A percentile compares a stretch with the other conserved stretches of the same genome.
Conservation (phyloP, 441 rosid species). For the Lepidium campestre region DNA sequence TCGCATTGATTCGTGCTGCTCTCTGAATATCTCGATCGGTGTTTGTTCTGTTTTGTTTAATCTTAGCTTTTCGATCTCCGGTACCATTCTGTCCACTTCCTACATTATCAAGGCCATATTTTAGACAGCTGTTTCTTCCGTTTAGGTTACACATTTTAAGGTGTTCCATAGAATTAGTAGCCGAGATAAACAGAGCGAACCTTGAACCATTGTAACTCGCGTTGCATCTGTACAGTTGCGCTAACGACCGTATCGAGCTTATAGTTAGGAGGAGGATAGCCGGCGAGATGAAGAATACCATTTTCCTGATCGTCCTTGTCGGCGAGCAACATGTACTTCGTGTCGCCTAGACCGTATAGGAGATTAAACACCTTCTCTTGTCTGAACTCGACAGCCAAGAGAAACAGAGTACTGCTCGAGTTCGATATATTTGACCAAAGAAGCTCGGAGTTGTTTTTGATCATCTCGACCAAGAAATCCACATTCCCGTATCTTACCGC, state of each 20-base stretch:
- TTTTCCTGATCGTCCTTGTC: conserved; percentile 20
- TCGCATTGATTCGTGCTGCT: conserved; percentile 26
- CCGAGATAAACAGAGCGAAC: conserved; percentile 16
- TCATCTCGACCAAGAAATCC: conserved; percentile 27
- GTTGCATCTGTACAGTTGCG: conserved; percentile 44
- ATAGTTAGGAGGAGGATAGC: conserved; percentile 29
- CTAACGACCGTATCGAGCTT: conserved; percentile 36
- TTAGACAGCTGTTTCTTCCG: background rate
- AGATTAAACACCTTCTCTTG: conserved; percentile 37
- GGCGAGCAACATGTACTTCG: conserved; percentile 19
- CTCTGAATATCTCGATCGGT: conserved; percentile 31
- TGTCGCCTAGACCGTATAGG: conserved; percentile 23
- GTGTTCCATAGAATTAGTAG: background rate
- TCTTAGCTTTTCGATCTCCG: conserved; percentile 7
- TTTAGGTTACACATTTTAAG: background rate
- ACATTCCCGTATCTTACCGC: conserved; percentile 29
- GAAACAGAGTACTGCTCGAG: conserved; percentile 28
- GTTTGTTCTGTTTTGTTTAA: conserved; percentile 17
- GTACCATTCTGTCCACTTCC: conserved; percentile 21
- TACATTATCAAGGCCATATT: background rate
- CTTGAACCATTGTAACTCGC: conserved; percentile 55
- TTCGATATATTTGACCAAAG: conserved; percentile 25
- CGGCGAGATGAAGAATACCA: conserved; percentile 40
- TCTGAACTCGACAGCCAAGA: conserved; percentile 28
- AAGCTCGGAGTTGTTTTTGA: conserved; percentile 30